Evolutionary conservation across 2,329 filamentous ascomycete species (phyloP).

Genomic region (Diplodia intermedia): DNA sequence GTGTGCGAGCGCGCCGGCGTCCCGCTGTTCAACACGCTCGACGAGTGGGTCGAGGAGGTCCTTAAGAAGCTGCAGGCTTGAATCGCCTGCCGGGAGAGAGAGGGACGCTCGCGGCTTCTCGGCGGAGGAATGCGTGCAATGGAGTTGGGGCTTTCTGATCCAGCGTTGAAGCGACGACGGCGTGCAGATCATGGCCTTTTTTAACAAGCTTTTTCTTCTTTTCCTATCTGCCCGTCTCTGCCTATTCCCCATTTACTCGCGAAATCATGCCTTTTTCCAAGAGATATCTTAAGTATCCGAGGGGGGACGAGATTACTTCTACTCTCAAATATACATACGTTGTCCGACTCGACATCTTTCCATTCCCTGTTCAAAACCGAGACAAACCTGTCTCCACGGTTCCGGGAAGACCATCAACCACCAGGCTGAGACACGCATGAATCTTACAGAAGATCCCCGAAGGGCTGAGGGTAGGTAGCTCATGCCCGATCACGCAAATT

Average conservation of each 20-base stretch:
- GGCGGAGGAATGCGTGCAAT: no score
- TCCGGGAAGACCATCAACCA: not conserved
- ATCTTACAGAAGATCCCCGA: not conserved
- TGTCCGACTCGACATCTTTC: not conserved
- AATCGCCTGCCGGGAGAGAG: no score
- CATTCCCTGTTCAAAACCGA: not conserved
- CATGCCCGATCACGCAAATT: conserved; percentile 20
- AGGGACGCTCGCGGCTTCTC: no score
- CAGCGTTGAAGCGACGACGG: no score
- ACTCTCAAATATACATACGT: not conserved
- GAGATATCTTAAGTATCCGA: no score
- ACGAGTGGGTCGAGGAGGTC: conserved; percentile 51
- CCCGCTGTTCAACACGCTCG: conserved; percentile 53
- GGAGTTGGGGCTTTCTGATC: no score
- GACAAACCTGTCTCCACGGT: not conserved
- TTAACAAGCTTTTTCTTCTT: no score
- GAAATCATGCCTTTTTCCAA: no score
- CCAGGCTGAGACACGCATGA: not conserved
- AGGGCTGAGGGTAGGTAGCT: conserved; percentile 2
- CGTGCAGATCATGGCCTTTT: no score
- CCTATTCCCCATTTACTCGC: no score
- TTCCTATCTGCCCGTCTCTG: no score
- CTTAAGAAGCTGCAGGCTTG: conserved; percentile 13
- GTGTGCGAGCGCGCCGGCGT: conserved; percentile 60
- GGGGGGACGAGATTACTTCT: no score